These are phyloP conservation scores for Exophiala mesophila DNA, from an alignment of 2,329 filamentous ascomycete species.

Conservation along the genomic window DNA sequence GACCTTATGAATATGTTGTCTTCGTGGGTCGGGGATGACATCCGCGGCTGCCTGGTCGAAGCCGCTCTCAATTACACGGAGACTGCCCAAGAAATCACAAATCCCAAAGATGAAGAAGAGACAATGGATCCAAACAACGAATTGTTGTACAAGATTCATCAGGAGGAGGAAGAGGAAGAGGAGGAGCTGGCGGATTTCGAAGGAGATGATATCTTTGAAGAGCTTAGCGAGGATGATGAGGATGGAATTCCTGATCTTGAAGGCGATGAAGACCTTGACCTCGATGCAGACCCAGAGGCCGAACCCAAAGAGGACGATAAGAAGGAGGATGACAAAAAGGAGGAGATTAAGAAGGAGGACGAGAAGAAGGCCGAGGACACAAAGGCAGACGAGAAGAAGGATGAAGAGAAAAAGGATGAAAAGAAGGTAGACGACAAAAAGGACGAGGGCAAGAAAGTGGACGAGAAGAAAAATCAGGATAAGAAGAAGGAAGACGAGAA, in stretches of 20 bases:
- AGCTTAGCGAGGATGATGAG: constrained; percentile 2
- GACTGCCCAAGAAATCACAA: constrained; percentile 8
- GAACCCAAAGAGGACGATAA: background rate
- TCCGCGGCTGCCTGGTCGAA: constrained; percentile 19
- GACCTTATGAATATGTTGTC: constrained; percentile 16
- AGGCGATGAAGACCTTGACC: background rate
- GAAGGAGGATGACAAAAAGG: background rate
- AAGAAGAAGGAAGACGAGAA: background rate
- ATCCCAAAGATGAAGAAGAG: constrained; percentile 9
- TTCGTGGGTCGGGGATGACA: constrained; percentile 21
- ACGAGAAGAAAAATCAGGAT: background rate
- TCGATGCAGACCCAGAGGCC: background rate
- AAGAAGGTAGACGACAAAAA: background rate
- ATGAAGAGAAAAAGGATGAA: constrained; percentile 3
- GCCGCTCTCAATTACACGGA: constrained; percentile 18
- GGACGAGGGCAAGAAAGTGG: constrained; percentile 1
- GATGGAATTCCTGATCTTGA: constrained; percentile 14
- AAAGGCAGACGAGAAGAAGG: background rate
- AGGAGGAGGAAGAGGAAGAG: constrained; percentile 8
- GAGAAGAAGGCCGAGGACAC: constrained; percentile 8
- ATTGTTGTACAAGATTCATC: constrained; percentile 11
- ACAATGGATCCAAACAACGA: constrained; percentile 14
- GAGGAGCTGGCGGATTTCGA: background rate
- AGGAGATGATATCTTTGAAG: background rate
- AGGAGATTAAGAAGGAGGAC: background rate